Evolutionary conservation across 495 filamentous ascomycete genomes (phyloP).

Genomic region (Penicillium riverlandense): DNA sequence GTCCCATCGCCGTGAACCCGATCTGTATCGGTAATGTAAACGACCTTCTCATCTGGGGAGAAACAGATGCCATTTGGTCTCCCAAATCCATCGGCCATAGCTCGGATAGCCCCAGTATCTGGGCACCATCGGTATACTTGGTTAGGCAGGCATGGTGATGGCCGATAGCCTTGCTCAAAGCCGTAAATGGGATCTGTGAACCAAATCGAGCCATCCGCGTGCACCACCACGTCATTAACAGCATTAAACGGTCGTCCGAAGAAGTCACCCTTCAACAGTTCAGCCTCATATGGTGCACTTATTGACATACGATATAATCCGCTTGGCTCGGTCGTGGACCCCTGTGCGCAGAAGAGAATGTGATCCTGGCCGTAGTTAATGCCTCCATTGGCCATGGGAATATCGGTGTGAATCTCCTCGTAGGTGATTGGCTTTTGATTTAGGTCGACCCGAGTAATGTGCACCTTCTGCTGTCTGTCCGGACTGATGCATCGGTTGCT

Average conservation of each 20-base stretch:
- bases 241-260: conserved; percentile 55
- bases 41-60: conserved; percentile 41
- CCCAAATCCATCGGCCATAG: conserved; percentile 49
- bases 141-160: conserved; percentile 38
- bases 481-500: conserved; percentile 32
- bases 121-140: conserved; percentile 52
- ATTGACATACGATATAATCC: conserved; percentile 44
- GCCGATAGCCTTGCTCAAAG: conserved; percentile 49
- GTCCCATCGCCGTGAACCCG: conserved; percentile 29
- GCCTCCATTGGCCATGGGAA: conserved; percentile 51
- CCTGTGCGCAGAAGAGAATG: conserved; percentile 47
- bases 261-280: conserved; percentile 35
- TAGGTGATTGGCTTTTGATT: conserved; percentile 8
- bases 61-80: conserved; percentile 53
- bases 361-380: conserved; percentile 32
- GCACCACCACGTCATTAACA: conserved; percentile 50
- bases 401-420: conserved; percentile 21
- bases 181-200: conserved; percentile 62
- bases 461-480: conserved; percentile 15
- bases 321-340: conserved; percentile 34
- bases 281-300: conserved; percentile 9
- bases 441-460: conserved; percentile 28
- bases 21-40: conserved; percentile 53
- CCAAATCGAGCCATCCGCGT: conserved; percentile 49
- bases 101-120: conserved; percentile 36